These are phyloP conservation scores for Pseudogymnoascus sp. DNA, from an alignment of 2,329 filamentous ascomycete genomes.

Conservation along the genomic window DNA sequence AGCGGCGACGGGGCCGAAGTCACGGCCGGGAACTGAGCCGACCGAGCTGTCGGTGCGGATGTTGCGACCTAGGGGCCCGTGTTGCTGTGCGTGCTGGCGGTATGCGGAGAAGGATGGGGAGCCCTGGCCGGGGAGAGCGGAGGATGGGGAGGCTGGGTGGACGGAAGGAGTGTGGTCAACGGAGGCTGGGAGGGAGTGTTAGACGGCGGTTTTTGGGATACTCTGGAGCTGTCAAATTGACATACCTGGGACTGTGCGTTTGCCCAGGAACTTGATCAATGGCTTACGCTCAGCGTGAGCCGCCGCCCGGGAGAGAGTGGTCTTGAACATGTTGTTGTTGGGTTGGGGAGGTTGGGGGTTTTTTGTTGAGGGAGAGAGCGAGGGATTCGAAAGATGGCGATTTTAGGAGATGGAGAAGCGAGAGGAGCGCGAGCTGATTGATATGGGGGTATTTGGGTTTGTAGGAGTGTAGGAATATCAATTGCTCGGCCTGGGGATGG, in stretches of 20 bases:
- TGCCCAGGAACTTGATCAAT: constrained; percentile 37
- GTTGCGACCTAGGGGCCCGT: constrained; percentile 44
- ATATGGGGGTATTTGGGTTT: background rate
- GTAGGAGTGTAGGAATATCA: background rate
- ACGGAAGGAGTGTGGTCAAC: constrained; percentile 51
- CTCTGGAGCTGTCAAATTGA: background rate
- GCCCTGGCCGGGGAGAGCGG: constrained; percentile 44
- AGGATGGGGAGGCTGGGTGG: constrained; percentile 49
- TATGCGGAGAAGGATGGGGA: constrained; percentile 50
- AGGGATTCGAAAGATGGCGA: background rate
- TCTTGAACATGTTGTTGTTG: constrained; percentile 8
- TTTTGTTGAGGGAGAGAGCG: constrained; percentile 5
- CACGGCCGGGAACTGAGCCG: constrained; percentile 49
- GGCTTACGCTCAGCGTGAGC: constrained; percentile 31
- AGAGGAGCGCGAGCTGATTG: constrained; percentile 5
- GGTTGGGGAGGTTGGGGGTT: background rate
- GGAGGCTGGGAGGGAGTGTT: constrained; percentile 34
- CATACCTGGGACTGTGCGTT: constrained; percentile 33
- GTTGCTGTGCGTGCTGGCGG: constrained; percentile 51
- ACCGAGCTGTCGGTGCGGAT: constrained; percentile 17
- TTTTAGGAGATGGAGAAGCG: background rate
- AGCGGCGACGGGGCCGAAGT: constrained; percentile 66
- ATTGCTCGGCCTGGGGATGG: background rate
- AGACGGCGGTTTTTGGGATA: constrained; percentile 9
- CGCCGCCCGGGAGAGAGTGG: constrained; percentile 15